Percentiles rank a stretch among this genome's conserved stretches.
These are phyloP conservation scores for Scheffersomyces amazonensis DNA, from an alignment of 805 yeast species.

Conservation along the genomic window DNA sequence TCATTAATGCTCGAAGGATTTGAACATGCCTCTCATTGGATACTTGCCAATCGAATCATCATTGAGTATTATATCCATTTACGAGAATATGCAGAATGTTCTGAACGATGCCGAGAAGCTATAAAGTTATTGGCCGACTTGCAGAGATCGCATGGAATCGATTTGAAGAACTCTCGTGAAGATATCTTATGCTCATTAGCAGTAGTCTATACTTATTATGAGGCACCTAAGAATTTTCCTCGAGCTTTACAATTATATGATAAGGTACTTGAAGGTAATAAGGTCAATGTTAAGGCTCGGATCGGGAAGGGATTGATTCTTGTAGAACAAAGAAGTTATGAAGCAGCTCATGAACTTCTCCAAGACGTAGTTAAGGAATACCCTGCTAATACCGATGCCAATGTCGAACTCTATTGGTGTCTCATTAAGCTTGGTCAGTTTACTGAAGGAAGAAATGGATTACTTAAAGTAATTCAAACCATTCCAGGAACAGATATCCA, in stretches of 20 bases:
- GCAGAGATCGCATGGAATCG: constrained; percentile 44
- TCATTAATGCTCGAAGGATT: constrained; percentile 52
- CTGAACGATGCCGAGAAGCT: constrained; percentile 59
- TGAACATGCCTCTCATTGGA: constrained; percentile 34
- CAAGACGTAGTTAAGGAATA: constrained; percentile 43
- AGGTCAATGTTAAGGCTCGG: constrained; percentile 55
- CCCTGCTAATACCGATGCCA: constrained; percentile 58
- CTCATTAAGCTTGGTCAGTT: constrained; percentile 51
- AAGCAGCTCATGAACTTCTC: constrained; percentile 54
- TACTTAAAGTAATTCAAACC: constrained; percentile 42
- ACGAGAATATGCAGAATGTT: constrained; percentile 62
- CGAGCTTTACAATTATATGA: constrained; percentile 74
- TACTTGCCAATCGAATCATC: constrained; percentile 65
- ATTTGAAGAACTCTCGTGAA: constrained; percentile 49
- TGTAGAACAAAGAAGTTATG: constrained; percentile 59
- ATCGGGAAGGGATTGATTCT: constrained; percentile 81
- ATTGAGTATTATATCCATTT: constrained; percentile 57
- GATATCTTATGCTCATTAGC: constrained; percentile 69
- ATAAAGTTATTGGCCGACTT: constrained; percentile 51
- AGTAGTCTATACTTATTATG: constrained; percentile 74
- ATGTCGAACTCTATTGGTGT: constrained; percentile 79
- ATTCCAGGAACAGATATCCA: constrained; percentile 50
- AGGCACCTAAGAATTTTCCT: constrained; percentile 84
- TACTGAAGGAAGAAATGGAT: constrained; percentile 49
- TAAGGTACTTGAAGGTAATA: constrained; percentile 45